phyloP scores from a whole-genome alignment of 768 basidiomycete genomes.

The Kwoniella pini region DNA sequence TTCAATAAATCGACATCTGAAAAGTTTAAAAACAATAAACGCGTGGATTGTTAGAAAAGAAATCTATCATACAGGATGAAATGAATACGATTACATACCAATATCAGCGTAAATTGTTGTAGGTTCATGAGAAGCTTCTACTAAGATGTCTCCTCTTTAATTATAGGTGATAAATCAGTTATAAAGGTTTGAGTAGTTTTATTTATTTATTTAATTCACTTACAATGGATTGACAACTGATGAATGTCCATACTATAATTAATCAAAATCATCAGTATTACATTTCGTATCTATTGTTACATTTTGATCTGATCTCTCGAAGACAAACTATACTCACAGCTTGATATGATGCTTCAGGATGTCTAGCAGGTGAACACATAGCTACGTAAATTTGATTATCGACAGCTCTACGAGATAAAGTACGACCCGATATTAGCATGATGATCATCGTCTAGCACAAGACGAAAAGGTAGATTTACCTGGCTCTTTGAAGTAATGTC shows the following conservation, averaged over 20 bases:
- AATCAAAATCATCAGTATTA: no score
- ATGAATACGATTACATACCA: conserved; percentile 60
- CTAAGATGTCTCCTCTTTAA: conserved; percentile 70
- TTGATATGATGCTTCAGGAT: conserved; percentile 78
- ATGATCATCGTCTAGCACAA: neutral
- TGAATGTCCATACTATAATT: conserved; percentile 68
- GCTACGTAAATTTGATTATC: conserved; percentile 96
- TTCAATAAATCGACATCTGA: conserved; percentile 65
- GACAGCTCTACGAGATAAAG: conserved; percentile 66
- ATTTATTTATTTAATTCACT: conserved; percentile 45
- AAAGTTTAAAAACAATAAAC: no score
- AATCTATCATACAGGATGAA: no score
- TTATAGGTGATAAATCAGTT: neutral
- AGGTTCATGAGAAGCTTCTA: conserved; percentile 73
- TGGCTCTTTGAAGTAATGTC: conserved; percentile 82
- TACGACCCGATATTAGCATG: neutral
- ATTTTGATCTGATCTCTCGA: no score
- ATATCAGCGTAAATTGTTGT: conserved; percentile 77
- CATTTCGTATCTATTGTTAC: no score
- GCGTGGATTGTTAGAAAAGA: no score
- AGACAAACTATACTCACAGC: no score
- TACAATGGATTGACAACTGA: conserved; percentile 89
- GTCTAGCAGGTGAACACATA: conserved; percentile 94
- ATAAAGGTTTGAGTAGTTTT: neutral
- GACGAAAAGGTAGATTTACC: conserved; percentile 58